Conservation (phyloP, 1,139 yeast species). For the Candida dubliniensis region DNA sequence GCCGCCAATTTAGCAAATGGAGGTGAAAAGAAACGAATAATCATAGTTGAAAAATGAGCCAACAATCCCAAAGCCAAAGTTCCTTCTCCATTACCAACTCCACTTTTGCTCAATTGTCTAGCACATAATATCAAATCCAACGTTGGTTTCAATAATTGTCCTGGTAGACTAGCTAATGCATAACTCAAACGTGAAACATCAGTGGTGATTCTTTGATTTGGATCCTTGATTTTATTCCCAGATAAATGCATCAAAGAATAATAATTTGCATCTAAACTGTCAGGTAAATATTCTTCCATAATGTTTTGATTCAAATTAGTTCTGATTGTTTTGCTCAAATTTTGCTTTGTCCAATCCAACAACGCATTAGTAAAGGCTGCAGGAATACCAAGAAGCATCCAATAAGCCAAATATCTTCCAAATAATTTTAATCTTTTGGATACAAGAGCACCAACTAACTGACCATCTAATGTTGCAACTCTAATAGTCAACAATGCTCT, state of each 20-base stretch:
- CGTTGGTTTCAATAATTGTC: conserved; percentile 85
- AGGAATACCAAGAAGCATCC: conserved; percentile 88
- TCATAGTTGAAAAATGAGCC: conserved; percentile 77
- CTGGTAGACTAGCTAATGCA: conserved; percentile 73
- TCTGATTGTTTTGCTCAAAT: conserved; percentile 66
- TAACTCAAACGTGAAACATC: conserved; percentile 76
- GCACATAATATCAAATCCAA: conserved; percentile 82
- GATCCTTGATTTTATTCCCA: conserved; percentile 61
- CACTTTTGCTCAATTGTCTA: conserved; percentile 69
- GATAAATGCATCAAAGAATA: conserved; percentile 53
- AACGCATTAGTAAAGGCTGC: conserved; percentile 80
- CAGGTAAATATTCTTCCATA: conserved; percentile 68
- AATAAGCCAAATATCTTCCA: conserved; percentile 60
- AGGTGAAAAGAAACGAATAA: conserved; percentile 77
- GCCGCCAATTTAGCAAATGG: conserved; percentile 85
- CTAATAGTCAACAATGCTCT: conserved; percentile 77
- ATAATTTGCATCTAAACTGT: conserved; percentile 49
- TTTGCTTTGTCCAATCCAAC: conserved; percentile 68
- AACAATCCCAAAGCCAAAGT: conserved; percentile 77
- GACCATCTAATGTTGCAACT: conserved; percentile 87
- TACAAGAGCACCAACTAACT: conserved; percentile 78
- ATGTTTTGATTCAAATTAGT: conserved; percentile 63
- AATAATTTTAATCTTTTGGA: conserved; percentile 68
- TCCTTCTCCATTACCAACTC: conserved; percentile 84
- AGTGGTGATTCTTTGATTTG: conserved; percentile 80